phyloP scores from a whole-genome alignment of 208 protist genomes.

The Acanthamoeba sp. region DNA sequence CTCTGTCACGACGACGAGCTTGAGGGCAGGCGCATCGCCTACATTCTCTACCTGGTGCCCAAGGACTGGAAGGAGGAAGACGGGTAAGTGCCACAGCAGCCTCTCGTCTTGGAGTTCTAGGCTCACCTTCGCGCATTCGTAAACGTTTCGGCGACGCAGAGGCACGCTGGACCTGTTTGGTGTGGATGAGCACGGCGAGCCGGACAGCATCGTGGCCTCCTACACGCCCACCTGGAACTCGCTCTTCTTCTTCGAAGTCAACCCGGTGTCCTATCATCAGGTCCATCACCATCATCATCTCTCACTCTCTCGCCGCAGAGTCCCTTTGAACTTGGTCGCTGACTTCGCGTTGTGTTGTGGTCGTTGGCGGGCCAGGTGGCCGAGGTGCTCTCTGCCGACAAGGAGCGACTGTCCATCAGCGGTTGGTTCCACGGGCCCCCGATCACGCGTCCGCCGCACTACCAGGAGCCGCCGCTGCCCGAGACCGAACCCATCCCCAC shows the following conservation, averaged over 20 bases:
- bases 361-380: background rate
- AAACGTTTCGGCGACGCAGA: background rate
- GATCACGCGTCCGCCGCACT: background rate
- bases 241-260: slow-evolving; percentile 50
- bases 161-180: slow-evolving; percentile 54
- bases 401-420: slow-evolving; percentile 52
- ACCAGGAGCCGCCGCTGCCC: slow-evolving; percentile 27
- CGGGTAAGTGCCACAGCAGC: background rate
- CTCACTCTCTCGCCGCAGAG: too few species aligned
- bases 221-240: slow-evolving; percentile 48
- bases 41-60: slow-evolving; percentile 72
- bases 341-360: background rate
- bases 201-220: slow-evolving; percentile 25
- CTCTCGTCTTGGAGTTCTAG: background rate
- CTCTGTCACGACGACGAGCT: slow-evolving; percentile 70
- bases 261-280: slow-evolving; percentile 19
- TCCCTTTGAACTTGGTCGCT: background rate
- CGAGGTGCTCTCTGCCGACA: slow-evolving; percentile 16
- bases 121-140: background rate
- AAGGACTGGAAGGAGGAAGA: slow-evolving; percentile 59
- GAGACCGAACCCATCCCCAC: background rate
- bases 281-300: background rate
- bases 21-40: slow-evolving; percentile 43
- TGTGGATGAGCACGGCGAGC: slow-evolving; percentile 14
- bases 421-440: slow-evolving; percentile 57